These are phyloP conservation scores for Trametes elegans DNA, from an alignment of 768 basidiomycete genomes.

Conservation along the genomic window DNA sequence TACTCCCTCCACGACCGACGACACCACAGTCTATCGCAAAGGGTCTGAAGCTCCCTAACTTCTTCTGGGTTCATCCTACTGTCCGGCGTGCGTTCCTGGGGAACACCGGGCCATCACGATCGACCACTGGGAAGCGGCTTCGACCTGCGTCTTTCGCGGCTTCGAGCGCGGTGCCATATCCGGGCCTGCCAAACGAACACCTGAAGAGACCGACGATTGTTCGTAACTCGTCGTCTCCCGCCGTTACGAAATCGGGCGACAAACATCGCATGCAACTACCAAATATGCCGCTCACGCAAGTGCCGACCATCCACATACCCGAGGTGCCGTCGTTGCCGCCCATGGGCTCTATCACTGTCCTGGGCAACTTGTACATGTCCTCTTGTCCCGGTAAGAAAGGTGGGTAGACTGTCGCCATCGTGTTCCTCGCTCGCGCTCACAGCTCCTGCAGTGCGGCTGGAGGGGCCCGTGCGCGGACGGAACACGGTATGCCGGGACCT, in stretches of 20 bases:
- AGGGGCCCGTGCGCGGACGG: slow-evolving; percentile 75
- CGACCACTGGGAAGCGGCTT: slow-evolving; percentile 4
- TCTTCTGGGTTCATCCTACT: slow-evolving; percentile 18
- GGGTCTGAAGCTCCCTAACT: slow-evolving; percentile 10
- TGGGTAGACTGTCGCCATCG: slow-evolving; percentile 23
- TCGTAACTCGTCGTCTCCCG: slow-evolving; percentile 1
- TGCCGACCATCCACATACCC: not conserved
- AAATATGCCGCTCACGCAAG: not conserved
- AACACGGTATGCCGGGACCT: slow-evolving; percentile 83
- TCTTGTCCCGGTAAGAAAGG: slow-evolving; percentile 97
- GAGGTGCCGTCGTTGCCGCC: slow-evolving; percentile 4
- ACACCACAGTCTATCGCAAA: slow-evolving; percentile 1
- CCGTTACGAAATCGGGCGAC: not conserved
- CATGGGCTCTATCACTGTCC: slow-evolving; percentile 3
- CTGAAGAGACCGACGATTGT: not conserved
- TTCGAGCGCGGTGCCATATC: not conserved
- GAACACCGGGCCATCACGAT: not conserved
- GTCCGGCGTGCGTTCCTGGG: slow-evolving; percentile 14
- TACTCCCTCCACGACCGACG: not conserved
- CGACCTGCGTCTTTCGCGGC: slow-evolving; percentile 8
- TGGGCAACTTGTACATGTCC: slow-evolving; percentile 88
- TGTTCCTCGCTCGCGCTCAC: not conserved
- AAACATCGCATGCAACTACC: not conserved
- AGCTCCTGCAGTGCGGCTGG: slow-evolving; percentile 53
- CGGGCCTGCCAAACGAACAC: not conserved